phyloP scores from a whole-genome alignment of 768 basidiomycete species.

The Astraeus odoratus region DNA sequence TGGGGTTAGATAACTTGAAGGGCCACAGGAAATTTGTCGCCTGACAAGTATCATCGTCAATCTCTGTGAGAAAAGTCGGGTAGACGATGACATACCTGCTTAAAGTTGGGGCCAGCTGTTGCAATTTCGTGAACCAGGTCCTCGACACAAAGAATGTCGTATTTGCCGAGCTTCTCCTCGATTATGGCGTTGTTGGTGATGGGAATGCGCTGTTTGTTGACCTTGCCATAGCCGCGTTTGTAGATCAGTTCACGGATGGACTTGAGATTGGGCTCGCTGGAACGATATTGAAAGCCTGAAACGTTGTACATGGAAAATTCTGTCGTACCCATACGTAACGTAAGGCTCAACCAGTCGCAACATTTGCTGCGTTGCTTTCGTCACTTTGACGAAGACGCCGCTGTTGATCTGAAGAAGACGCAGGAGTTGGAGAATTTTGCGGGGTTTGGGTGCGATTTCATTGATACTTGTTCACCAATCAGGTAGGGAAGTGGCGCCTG shows the following conservation, averaged over 20 bases:
- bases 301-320: not conserved
- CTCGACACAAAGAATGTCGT: constrained; percentile 94
- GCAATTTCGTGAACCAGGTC: constrained; percentile 96
- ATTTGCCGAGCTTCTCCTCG: constrained; percentile 84
- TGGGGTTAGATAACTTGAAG: constrained; percentile 99
- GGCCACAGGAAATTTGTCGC: constrained; percentile 98
- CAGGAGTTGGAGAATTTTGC: constrained; percentile 97
- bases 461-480: constrained; percentile 71
- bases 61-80: constrained; percentile 4
- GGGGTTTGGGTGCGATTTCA: constrained; percentile 98
- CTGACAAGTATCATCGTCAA: constrained; percentile 30
- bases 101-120: constrained; percentile 97
- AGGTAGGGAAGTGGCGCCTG: constrained; percentile 6
- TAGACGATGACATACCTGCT: constrained; percentile 59
- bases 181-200: constrained; percentile 91
- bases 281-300: constrained; percentile 3
- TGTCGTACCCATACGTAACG: constrained; percentile 85
- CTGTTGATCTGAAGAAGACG: constrained; percentile 99
- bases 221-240: constrained; percentile 99
- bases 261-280: constrained; percentile 92
- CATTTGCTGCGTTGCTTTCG: constrained; percentile 96
- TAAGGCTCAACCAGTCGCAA: constrained; percentile 96
- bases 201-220: constrained; percentile 95
- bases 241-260: constrained; percentile 95
- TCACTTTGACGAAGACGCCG: constrained; percentile 96